phyloP scores from a whole-genome alignment of 2,329 filamentous ascomycete species.

The Hypocreales sp. region DNA sequence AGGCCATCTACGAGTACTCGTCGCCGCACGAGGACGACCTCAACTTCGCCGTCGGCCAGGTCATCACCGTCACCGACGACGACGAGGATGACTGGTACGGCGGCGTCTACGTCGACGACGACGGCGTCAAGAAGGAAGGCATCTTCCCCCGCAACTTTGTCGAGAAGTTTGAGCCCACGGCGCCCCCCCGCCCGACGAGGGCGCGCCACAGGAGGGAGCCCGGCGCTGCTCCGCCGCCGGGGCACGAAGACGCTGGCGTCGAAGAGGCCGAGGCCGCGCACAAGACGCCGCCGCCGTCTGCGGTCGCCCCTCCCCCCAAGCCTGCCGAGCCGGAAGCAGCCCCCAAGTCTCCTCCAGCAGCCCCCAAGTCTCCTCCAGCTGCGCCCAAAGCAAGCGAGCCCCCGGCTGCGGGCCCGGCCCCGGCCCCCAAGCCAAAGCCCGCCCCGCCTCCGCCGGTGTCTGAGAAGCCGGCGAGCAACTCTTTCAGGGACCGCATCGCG shows the following conservation, averaged over 20 bases:
- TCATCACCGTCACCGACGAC: conserved; percentile 85
- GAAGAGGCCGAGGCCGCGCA: conserved; percentile 17
- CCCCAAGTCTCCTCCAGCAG: conserved; percentile 7
- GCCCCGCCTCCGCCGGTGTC: conserved; percentile 48
- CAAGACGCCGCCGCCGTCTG: conserved; percentile 11
- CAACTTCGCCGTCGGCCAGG: conserved; percentile 67
- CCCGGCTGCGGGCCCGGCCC: conserved; percentile 13
- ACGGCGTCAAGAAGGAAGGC: conserved; percentile 62
- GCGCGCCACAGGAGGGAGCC: conserved; percentile 49
- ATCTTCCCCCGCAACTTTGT: conserved; percentile 97
- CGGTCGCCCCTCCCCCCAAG: conserved; percentile 12
- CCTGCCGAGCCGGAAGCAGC: conserved; percentile 11
- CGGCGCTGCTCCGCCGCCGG: conserved; percentile 18
- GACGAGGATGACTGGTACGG: conserved; percentile 92
- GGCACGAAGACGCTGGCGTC: conserved; percentile 19
- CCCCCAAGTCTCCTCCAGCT: conserved; percentile 5
- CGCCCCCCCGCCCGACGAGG: conserved; percentile 72
- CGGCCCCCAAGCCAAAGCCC: conserved; percentile 21
- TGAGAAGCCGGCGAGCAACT: conserved; percentile 60
- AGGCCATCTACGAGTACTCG: conserved; percentile 86
- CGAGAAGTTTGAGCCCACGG: conserved; percentile 83
- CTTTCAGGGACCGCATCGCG: conserved; percentile 90
- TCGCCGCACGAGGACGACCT: conserved; percentile 93
- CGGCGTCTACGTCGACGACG: conserved; percentile 69
- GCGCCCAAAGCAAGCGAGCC: conserved; percentile 24